Percentiles rank a stretch among this genome's conserved stretches.
These are phyloP conservation scores for Oryza australiensis DNA, from an alignment of 176 grass and related monocot species.

Conservation along the genomic window DNA sequence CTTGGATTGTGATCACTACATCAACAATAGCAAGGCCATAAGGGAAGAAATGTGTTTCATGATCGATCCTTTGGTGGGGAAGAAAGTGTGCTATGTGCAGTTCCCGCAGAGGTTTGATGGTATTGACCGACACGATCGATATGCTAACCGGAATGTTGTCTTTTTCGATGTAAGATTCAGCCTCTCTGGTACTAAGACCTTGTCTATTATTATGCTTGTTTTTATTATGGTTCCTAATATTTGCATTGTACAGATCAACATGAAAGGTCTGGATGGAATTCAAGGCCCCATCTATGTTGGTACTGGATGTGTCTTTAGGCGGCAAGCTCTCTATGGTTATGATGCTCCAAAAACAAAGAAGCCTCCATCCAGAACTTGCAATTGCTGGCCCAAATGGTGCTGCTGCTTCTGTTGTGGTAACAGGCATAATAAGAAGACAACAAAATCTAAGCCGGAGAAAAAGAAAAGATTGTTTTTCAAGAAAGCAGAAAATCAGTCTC, in stretches of 20 bases:
- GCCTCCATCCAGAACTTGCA: conserved; percentile 77
- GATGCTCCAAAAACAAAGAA: conserved; percentile 92
- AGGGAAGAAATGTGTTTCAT: conserved; percentile 96
- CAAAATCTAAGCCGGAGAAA: too few relatives aligned
- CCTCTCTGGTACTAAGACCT: conserved; percentile 1
- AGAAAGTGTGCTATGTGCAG: conserved; percentile 90
- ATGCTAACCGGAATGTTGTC: conserved; percentile 85
- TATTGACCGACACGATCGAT: conserved; percentile 88
- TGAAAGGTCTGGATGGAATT: conserved; percentile 97
- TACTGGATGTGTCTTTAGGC: conserved; percentile 85
- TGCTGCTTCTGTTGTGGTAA: conserved; percentile 50
- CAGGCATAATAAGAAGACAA: conserved; percentile 65
- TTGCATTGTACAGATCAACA: conserved; percentile 72
- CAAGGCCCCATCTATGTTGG: conserved; percentile 97
- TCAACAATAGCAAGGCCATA: conserved; percentile 89
- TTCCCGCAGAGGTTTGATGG: conserved; percentile 95
- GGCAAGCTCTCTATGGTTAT: conserved; percentile 77
- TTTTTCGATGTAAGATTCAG: conserved; percentile 86
- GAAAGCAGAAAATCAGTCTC: too few relatives aligned
- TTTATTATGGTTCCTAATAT: conserved; percentile 20
- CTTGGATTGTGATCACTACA: conserved; percentile 94
- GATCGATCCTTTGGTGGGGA: conserved; percentile 90
- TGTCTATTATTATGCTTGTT: neutral
- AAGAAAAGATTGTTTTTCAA: too few relatives aligned
- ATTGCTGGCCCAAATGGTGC: conserved; percentile 94